A percentile compares a stretch with the other conserved stretches of the same genome.
Conservation (phyloP, 345 rosid species). For the Melastoma malabathricum region DNA sequence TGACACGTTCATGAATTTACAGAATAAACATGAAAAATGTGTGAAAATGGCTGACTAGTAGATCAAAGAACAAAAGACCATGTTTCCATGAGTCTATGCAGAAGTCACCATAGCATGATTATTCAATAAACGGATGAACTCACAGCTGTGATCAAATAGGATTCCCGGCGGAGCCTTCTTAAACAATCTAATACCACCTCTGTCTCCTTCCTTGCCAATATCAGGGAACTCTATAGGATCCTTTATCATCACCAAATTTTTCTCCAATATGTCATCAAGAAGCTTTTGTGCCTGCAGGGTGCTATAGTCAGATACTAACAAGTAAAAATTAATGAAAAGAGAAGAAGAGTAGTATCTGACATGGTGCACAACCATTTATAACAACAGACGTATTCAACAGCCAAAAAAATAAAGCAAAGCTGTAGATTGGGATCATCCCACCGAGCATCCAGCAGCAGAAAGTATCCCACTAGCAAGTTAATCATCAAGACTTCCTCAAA, state of each 20-base stretch:
- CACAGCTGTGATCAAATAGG: constrained; percentile 51
- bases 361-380: too few species aligned
- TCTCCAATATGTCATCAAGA: constrained; percentile 62
- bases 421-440: too few species aligned
- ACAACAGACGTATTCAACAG: too few species aligned
- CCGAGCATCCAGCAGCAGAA: too few species aligned
- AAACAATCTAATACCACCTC: constrained; percentile 56
- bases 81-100: too few species aligned
- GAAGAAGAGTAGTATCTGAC: background rate
- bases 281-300: constrained; percentile 59
- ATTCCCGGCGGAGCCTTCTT: constrained; percentile 55
- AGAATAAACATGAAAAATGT: too few species aligned
- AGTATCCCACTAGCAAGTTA: too few species aligned
- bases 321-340: background rate
- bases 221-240: constrained; percentile 17
- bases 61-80: too few species aligned
- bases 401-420: too few species aligned
- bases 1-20: too few species aligned
- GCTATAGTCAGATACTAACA: background rate
- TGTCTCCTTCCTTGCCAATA: constrained; percentile 19
- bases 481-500: too few species aligned
- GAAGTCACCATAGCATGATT: background rate
- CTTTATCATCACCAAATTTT: constrained; percentile 34
- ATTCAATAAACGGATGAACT: constrained; percentile 7
- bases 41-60: too few species aligned